Percentiles rank a stretch among this genome's conserved stretches.
phyloP scores from a whole-genome alignment of 139 green algal genomes.

The Medakamo hakoo region DNA sequence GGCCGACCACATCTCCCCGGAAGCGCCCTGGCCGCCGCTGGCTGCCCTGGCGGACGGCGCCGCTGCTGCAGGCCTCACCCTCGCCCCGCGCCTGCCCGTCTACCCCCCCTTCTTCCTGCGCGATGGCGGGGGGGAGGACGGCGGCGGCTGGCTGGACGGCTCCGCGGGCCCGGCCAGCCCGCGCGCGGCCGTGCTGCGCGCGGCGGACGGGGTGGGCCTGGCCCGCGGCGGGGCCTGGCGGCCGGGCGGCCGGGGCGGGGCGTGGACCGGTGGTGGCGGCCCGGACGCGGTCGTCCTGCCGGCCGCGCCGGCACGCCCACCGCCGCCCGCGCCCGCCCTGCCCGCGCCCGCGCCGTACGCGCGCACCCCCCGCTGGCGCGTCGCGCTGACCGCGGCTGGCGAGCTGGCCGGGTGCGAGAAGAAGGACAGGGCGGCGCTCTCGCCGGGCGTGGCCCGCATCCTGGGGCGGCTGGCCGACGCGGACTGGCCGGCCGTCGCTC shows the following conservation, averaged over 20 bases:
- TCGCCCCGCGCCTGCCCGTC: constrained; percentile 61
- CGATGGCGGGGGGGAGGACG: constrained; percentile 1
- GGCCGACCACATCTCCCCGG: constrained; percentile 71
- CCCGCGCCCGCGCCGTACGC: no score
- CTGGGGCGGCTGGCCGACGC: no score
- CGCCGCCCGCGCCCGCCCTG: background rate
- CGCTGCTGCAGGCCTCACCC: constrained; percentile 31
- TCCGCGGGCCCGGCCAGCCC: constrained; percentile 18
- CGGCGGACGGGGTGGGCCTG: constrained; percentile 25
- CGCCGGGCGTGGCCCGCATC: no score
- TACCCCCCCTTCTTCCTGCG: constrained; percentile 43
- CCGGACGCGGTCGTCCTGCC: no score
- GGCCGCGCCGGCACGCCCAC: no score
- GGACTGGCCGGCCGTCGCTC: no score
- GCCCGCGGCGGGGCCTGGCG: constrained; percentile 30
- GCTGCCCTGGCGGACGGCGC: constrained; percentile 34
- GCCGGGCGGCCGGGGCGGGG: constrained; percentile 8
- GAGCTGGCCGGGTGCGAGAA: no score
- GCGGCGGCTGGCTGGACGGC: constrained; percentile 23
- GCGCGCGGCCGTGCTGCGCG: constrained; percentile 16
- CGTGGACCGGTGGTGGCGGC: no score
- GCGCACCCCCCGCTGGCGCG: background rate
- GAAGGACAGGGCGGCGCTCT: background rate
- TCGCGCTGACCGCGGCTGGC: constrained; percentile 13
- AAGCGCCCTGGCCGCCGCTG: constrained; percentile 63